A percentile compares a stretch with the other conserved stretches of the same genome.
Conservation (phyloP, 148 eudicot species). For the Polygonum aviculare region DNA sequence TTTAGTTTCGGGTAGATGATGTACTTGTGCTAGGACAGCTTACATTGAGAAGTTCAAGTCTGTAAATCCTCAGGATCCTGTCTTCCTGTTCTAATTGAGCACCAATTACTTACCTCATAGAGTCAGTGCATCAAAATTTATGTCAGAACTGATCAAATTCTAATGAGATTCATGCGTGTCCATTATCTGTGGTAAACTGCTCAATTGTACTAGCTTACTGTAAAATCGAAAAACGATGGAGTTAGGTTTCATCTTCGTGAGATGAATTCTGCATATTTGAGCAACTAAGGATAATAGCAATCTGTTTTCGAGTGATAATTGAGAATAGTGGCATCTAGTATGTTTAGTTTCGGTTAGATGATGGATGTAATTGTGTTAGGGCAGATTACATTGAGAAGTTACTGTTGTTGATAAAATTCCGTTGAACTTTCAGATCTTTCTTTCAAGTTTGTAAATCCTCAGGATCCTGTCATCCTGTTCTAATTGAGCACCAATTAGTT, state of each 20-base stretch:
- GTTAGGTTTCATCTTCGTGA: neutral
- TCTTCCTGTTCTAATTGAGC: neutral
- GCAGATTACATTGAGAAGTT: neutral
- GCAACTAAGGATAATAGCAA: neutral
- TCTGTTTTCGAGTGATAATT: neutral
- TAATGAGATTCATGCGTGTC: neutral
- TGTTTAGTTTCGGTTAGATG: neutral
- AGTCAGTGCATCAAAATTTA: neutral
- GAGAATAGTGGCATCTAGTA: neutral
- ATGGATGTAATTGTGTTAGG: neutral
- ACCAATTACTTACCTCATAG: neutral
- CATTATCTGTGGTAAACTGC: neutral
- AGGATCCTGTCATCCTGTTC: neutral
- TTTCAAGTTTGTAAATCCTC: neutral
- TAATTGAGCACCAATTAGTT: neutral
- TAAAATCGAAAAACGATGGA: too few relatives aligned
- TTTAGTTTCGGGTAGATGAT: neutral
- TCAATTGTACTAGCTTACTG: too few relatives aligned
- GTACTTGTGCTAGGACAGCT: neutral
- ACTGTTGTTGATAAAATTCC: neutral
- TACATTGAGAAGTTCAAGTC: neutral
- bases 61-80: neutral
- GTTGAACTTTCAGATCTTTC: neutral
- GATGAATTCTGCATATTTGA: neutral
- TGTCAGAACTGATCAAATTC: neutral